Evolutionary conservation across 2,329 filamentous ascomycete genomes (phyloP).

Genomic region (Alternaria metachromatica): DNA sequence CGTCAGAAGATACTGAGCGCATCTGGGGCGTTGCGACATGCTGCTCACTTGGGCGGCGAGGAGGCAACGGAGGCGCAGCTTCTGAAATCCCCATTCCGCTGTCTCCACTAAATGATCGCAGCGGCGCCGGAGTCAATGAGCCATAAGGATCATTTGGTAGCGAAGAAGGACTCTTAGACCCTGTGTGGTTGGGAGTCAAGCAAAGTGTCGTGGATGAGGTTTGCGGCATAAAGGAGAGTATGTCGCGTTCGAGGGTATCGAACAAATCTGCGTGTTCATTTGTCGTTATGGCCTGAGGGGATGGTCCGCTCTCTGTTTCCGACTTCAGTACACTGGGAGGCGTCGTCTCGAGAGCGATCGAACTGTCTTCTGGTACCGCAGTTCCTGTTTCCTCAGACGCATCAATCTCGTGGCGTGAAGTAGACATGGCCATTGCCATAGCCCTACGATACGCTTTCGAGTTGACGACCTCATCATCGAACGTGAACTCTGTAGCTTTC

Average conservation of each 20-base stretch:
- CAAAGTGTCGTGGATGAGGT: constrained; percentile 13
- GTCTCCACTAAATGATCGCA: constrained; percentile 16
- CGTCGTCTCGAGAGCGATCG: constrained; percentile 1
- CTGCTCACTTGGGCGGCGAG: constrained; percentile 25
- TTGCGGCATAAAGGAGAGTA: constrained; percentile 25
- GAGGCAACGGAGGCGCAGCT: constrained; percentile 23
- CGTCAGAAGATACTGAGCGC: constrained; percentile 17
- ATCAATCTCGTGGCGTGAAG: constrained; percentile 5
- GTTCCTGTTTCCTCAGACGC: background rate
- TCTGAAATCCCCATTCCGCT: background rate
- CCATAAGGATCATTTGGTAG: background rate
- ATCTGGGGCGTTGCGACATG: constrained; percentile 2
- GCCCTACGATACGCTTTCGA: constrained; percentile 42
- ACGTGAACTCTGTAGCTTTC: constrained; percentile 36
- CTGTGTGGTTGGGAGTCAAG: background rate
- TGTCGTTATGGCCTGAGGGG: background rate
- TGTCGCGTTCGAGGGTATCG: constrained; percentile 22
- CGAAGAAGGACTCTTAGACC: background rate
- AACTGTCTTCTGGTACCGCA: constrained; percentile 15
- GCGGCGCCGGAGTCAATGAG: constrained; percentile 3
- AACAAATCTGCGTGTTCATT: constrained; percentile 12
- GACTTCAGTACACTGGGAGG: background rate
- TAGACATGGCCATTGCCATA: constrained; percentile 36
- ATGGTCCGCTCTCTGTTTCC: background rate
- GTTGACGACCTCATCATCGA: constrained; percentile 42